A percentile compares a stretch with the other conserved stretches of the same genome.
These are phyloP conservation scores for Trametes polyzona DNA, from an alignment of 1,284 basidiomycete species.

Conservation along the genomic window DNA sequence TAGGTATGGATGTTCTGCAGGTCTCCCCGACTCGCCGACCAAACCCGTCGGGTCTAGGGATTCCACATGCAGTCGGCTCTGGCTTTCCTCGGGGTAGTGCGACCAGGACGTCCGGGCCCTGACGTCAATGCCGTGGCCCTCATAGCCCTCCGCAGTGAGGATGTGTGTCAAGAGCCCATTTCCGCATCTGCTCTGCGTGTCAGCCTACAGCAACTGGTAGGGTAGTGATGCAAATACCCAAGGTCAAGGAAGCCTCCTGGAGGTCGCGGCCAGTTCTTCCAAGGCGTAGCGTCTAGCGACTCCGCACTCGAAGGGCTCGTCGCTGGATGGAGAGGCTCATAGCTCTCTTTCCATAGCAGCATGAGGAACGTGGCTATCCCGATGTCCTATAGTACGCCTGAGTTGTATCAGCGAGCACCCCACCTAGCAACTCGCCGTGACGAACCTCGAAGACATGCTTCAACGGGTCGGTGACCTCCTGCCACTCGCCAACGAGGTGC, in stretches of 20 bases:
- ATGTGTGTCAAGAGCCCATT: conserved; percentile 92
- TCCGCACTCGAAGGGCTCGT: conserved; percentile 6
- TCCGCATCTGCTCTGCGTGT: conserved; percentile 61
- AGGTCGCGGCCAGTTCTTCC: conserved; percentile 78
- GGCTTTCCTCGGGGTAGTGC: conserved; percentile 68
- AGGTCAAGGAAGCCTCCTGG: conserved; percentile 88
- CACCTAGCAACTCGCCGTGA: neutral
- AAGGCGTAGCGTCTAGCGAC: conserved; percentile 44
- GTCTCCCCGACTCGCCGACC: neutral
- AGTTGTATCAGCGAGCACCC: neutral
- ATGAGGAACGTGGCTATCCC: conserved; percentile 93
- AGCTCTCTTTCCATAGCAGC: conserved; percentile 85
- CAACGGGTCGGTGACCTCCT: conserved; percentile 79
- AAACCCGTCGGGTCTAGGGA: conserved; percentile 64
- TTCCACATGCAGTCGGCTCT: conserved; percentile 59
- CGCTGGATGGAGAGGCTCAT: conserved; percentile 30
- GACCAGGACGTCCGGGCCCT: conserved; percentile 74
- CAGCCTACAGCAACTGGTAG: neutral
- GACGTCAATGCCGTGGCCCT: conserved; percentile 84
- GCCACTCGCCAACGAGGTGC: conserved; percentile 74
- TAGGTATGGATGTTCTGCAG: conserved; percentile 30
- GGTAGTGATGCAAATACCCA: conserved; percentile 53
- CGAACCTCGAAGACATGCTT: conserved; percentile 87
- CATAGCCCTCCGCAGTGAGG: conserved; percentile 81
- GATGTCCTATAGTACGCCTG: conserved; percentile 63